Evolutionary conservation across 1,139 yeast species (phyloP).

Genomic region (Entelexis paramagnoliae): DNA sequence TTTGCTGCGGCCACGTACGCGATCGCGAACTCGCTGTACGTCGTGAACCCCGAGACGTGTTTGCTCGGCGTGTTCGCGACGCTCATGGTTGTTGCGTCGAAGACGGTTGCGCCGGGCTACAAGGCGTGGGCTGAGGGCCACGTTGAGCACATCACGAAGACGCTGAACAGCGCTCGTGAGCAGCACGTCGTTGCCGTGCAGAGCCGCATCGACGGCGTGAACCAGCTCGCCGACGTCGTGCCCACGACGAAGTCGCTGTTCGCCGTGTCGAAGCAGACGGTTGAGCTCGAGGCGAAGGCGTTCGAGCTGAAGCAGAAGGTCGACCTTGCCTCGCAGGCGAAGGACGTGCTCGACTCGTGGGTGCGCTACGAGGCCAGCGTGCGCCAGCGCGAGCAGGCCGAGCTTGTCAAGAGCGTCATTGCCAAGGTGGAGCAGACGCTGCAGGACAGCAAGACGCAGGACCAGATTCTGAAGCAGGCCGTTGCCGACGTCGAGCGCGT

Average conservation of each 20-base stretch:
- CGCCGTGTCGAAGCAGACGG: constrained; percentile 92
- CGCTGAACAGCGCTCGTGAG: constrained; percentile 78
- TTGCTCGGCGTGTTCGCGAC: constrained; percentile 71
- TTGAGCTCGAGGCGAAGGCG: constrained; percentile 84
- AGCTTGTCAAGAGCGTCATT: constrained; percentile 75
- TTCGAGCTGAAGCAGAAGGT: constrained; percentile 88
- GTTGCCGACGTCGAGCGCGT: constrained; percentile 84
- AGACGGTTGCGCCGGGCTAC: constrained; percentile 87
- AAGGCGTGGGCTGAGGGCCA: constrained; percentile 92
- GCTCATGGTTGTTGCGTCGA: constrained; percentile 65
- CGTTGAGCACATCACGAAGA: constrained; percentile 68
- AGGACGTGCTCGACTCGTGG: constrained; percentile 95
- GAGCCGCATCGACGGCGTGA: constrained; percentile 79
- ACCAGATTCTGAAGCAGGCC: constrained; percentile 79
- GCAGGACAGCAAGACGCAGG: constrained; percentile 86
- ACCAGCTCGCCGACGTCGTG: constrained; percentile 85
- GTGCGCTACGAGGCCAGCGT: constrained; percentile 96
- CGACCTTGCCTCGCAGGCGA: constrained; percentile 81
- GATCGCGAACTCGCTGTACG: constrained; percentile 83
- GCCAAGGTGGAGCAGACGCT: constrained; percentile 81
- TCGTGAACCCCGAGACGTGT: constrained; percentile 88
- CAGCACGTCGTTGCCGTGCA: constrained; percentile 89
- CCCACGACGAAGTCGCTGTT: constrained; percentile 83
- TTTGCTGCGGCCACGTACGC: constrained; percentile 93
- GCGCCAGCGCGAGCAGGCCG: constrained; percentile 93